Evolutionary conservation across 768 basidiomycete species (phyloP).

Genomic region (Inosperma sp.): DNA sequence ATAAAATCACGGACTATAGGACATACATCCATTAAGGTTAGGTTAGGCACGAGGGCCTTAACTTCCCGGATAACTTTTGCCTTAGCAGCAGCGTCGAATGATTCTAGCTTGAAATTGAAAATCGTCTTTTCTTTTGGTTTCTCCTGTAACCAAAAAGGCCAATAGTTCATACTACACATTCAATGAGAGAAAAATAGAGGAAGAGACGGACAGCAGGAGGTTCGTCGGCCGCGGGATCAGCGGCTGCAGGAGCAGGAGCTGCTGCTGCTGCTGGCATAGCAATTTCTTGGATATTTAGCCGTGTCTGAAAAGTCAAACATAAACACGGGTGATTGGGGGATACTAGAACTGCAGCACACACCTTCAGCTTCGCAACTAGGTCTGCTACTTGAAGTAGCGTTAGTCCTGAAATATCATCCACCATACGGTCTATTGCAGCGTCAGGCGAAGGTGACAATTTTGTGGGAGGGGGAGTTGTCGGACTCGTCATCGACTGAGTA

Average conservation of each 20-base stretch:
- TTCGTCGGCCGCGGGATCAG: conserved; percentile 55
- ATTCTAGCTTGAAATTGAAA: conserved; percentile 92
- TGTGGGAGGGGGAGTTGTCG: conserved; percentile 38
- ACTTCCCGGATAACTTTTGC: conserved; percentile 98
- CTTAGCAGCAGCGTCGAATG: conserved; percentile 87
- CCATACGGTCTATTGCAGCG: conserved; percentile 73
- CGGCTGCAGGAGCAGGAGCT: conserved; percentile 51
- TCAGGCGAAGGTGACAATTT: conserved; percentile 37
- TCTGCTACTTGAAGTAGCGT: conserved; percentile 94
- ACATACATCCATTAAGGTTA: conserved; percentile 95
- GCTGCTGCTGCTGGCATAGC: conserved; percentile 83
- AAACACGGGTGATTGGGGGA: neutral
- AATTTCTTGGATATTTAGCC: conserved; percentile 96
- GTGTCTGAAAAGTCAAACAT: conserved; percentile 47
- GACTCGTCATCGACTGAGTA: conserved; percentile 39
- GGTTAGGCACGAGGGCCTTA: conserved; percentile 90
- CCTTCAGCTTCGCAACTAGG: conserved; percentile 89
- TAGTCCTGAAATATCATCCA: conserved; percentile 86
- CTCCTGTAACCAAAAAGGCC: conserved; percentile 45
- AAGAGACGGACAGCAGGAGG: conserved; percentile 54
- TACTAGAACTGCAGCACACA: conserved; percentile 26
- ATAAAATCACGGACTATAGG: neutral
- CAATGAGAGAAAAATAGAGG: neutral
- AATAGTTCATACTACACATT: neutral
- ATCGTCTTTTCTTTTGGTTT: conserved; percentile 99